Evolutionary conservation across 495 filamentous ascomycete species (phyloP).

Genomic region (Elasticomyces elasticus): DNA sequence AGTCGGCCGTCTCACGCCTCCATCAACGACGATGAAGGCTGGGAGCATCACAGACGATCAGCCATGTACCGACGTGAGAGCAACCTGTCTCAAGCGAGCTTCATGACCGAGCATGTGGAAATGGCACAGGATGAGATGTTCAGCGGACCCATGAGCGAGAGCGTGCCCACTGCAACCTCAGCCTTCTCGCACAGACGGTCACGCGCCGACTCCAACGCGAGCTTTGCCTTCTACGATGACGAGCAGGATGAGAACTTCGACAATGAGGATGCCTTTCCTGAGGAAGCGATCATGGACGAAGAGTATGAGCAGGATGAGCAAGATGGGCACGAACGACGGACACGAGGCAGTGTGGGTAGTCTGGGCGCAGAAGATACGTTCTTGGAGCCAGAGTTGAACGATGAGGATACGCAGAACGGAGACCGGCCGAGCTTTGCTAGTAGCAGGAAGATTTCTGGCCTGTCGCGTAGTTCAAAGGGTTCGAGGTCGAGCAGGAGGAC

Average conservation of each 20-base stretch:
- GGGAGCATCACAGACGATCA: not conserved
- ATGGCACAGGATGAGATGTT: conserved; percentile 98
- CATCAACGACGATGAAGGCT: conserved; percentile 5
- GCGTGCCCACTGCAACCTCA: conserved; percentile 79
- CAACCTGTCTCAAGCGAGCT: conserved; percentile 25
- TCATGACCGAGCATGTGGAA: conserved; percentile 92
- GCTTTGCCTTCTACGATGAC: conserved; percentile 75
- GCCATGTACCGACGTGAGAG: conserved; percentile 9
- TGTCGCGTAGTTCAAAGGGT: conserved; percentile 37
- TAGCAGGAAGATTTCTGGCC: conserved; percentile 7
- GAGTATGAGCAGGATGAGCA: conserved; percentile 41
- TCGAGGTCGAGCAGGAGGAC: conserved; percentile 38
- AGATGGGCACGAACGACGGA: conserved; percentile 11
- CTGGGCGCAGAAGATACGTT: conserved; percentile 11
- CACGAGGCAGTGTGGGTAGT: not conserved
- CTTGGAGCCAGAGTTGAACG: conserved; percentile 6
- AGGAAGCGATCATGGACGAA: conserved; percentile 4
- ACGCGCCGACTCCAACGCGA: conserved; percentile 73
- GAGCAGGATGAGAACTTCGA: conserved; percentile 42
- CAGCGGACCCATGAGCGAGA: conserved; percentile 87
- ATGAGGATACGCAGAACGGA: conserved; percentile 1
- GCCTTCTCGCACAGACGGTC: conserved; percentile 71
- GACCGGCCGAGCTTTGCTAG: not conserved
- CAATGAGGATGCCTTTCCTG: conserved; percentile 38
- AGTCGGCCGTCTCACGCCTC: not conserved